phyloP scores from a whole-genome alignment of 148 eudicot species.

The Rhododendron ferrugineum region DNA sequence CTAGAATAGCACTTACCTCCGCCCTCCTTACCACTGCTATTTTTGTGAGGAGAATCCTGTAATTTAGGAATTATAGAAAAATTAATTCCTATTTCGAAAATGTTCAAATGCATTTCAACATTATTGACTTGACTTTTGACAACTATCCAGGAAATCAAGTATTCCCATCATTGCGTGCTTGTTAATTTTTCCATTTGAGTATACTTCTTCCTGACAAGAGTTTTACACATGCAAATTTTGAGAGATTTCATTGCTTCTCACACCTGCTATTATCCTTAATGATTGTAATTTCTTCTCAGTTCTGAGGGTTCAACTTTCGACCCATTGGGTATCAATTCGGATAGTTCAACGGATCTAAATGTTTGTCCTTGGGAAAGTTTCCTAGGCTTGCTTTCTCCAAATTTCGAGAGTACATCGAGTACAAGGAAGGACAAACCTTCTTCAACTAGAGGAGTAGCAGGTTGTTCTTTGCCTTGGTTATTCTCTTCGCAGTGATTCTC shows the following conservation, averaged over 20 bases:
- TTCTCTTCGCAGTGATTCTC: neutral
- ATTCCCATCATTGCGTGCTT: neutral
- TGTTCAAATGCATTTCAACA: neutral
- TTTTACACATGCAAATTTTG: neutral
- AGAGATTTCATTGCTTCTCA: neutral
- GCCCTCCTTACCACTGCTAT: neutral
- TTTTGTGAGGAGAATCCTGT: neutral
- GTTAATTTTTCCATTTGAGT: neutral
- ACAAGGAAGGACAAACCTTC: slow-evolving; percentile 67
- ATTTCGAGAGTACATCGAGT: slow-evolving; percentile 63
- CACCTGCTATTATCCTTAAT: neutral
- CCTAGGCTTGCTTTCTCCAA: slow-evolving; percentile 42
- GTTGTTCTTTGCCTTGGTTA: slow-evolving; percentile 29
- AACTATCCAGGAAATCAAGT: neutral
- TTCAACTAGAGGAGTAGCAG: slow-evolving; percentile 81
- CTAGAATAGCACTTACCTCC: neutral
- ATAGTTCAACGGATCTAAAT: slow-evolving; percentile 39
- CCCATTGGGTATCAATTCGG: slow-evolving; percentile 70
- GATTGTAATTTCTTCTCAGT: slow-evolving; percentile 28
- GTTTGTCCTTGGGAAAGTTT: slow-evolving; percentile 60
- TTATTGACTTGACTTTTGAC: neutral
- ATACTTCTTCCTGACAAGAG: neutral
- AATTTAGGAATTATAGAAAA: neutral
- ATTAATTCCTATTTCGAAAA: neutral
- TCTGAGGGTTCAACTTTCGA: slow-evolving; percentile 59